Evolutionary conservation across 371 early-diverging fungal genomes (phyloP), one percentile per base, ranked within the genome.

Genomic region (Circinella minor): DNA sequence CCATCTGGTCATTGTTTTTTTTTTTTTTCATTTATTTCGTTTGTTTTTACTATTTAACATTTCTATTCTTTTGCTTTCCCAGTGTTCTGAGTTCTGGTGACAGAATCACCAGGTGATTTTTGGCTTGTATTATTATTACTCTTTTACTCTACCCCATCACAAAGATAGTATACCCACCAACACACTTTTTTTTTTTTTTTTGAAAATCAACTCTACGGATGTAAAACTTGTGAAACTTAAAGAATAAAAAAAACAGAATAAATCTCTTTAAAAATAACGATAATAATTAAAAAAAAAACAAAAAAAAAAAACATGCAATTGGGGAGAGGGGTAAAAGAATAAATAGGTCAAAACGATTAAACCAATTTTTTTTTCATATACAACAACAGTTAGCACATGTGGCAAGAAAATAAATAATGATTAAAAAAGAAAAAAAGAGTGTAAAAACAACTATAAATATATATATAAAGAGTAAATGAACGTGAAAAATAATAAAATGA

Each of bases 161-260:
- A 10, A 14, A 20, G 27, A 27, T 27, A 27, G 27, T 27, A 27
- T 27, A 27, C 27, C 27, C 27, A 27, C 27, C 27, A 27, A 2
- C 43, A 43, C 43, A 43, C 43, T 43, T 43, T 43, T 43, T 43
- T 43, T 43, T 43, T 11, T 43, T 43, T 51, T 5, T 57, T 27
- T 57, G 57, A 57, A 57, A 57, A 57, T 57, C 55, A 55, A 55
- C 55, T 11, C 55, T 18, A 7, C n/a, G n/a, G n/a, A n/a, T 57
- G 4, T 34, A 18, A 6, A 57, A 20, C 57, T 20, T 57, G 57
- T 34, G 57, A 34, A 57, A 57, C 57, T 9, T 34, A 1, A 27
- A 27, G 27, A 27, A 27, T 27, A 27, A 27, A 27, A 27, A 27
- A 27, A 27, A 27, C 2, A 1, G 2, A 27, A 27, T 27, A 27